Base-by-base conservation (phyloP, 2,329 filamentous ascomycete species). In the Sclerotinia subarctica region DNA sequence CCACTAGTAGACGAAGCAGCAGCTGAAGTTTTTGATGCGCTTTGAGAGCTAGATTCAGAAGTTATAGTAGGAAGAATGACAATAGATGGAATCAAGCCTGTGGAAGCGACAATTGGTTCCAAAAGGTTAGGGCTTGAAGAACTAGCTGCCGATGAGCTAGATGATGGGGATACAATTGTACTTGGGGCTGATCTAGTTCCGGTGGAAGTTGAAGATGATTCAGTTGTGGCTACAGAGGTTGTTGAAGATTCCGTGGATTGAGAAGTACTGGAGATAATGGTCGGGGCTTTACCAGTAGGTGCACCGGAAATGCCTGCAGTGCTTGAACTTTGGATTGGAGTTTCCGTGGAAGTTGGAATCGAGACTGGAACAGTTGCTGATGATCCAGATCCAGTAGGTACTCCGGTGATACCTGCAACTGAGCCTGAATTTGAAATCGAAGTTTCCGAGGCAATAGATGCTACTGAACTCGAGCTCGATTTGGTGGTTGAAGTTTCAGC, bases 21-120 rank as follows among this genome's bases (percentile, higher is more conserved):
- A 2, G 70, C 56, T 10, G 69, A 57, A 19, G 64, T 64, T 24
- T 59, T 26, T 11, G 64, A 38, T 7, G 67, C n/a, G 21, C 54
- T 21, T 49, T 59, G 46, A n/a, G 56, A 24, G 54, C 51, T 42
- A 21, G 46, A 65, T 5, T 42, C 29, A 5, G 69, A 46, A 35
- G 52, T 60, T 6, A 44, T 26, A 19, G 71, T 73, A 26, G 73
- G 73, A 32, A 51, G 53, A 35, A 74, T 35, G 13, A 72, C 47
- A 21, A 60, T 46, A 1, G 57, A 46, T 17, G 70, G 69, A 5
- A 64, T 52, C 10, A 65, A 64, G 21, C 71, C 69, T 26, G 69
- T 71, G 1, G 70, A 69, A 19, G 63, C 65, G 24, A 68, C 67
- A 19, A 68, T 67, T 59, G 64, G 54, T 15, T 67, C 63, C 68